These are phyloP conservation scores for Crithidia expoeki DNA, from an alignment of 208 protist genomes.

Conservation along the genomic window DNA sequence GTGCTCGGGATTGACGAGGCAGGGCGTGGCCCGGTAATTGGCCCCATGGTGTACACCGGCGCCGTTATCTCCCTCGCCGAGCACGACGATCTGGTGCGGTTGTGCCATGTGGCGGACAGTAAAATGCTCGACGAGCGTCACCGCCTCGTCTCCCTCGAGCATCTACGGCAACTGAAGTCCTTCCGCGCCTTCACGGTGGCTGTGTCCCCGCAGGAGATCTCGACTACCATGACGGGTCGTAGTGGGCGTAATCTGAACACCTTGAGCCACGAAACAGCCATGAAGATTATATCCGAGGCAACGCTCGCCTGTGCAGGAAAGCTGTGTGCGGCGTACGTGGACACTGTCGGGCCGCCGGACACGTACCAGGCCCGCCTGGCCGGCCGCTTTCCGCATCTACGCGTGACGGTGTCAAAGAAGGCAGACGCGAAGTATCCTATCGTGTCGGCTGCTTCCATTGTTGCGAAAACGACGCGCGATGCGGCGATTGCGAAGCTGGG, in stretches of 20 bases:
- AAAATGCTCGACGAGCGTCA: slow-evolving; percentile 75
- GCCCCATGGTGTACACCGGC: slow-evolving; percentile 95
- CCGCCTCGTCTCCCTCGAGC: slow-evolving; percentile 52
- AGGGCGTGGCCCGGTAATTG: slow-evolving; percentile 93
- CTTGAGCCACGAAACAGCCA: slow-evolving; percentile 88
- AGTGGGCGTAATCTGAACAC: slow-evolving; percentile 87
- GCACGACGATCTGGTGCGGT: slow-evolving; percentile 69
- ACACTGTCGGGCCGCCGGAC: slow-evolving; percentile 91
- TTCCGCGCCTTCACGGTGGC: slow-evolving; percentile 71
- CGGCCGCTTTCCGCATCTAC: slow-evolving; percentile 85
- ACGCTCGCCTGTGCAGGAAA: slow-evolving; percentile 73
- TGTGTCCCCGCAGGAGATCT: slow-evolving; percentile 74
- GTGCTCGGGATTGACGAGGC: slow-evolving; percentile 96
- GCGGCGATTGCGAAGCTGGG: slow-evolving; percentile 42
- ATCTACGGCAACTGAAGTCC: slow-evolving; percentile 64
- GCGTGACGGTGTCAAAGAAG: slow-evolving; percentile 87
- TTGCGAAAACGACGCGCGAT: slow-evolving; percentile 91
- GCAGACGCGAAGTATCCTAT: slow-evolving; percentile 93
- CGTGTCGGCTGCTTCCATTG: slow-evolving; percentile 93
- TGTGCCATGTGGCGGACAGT: slow-evolving; percentile 89
- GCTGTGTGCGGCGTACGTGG: slow-evolving; percentile 91
- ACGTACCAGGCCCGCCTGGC: slow-evolving; percentile 80
- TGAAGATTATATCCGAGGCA: slow-evolving; percentile 76
- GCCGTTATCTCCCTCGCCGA: slow-evolving; percentile 74
- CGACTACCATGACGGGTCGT: slow-evolving; percentile 68